A percentile compares a stretch with the other conserved stretches of the same genome.
These are phyloP conservation scores for Exophiala lecanii-corni DNA, from an alignment of 2,329 filamentous ascomycete genomes.

Conservation along the genomic window DNA sequence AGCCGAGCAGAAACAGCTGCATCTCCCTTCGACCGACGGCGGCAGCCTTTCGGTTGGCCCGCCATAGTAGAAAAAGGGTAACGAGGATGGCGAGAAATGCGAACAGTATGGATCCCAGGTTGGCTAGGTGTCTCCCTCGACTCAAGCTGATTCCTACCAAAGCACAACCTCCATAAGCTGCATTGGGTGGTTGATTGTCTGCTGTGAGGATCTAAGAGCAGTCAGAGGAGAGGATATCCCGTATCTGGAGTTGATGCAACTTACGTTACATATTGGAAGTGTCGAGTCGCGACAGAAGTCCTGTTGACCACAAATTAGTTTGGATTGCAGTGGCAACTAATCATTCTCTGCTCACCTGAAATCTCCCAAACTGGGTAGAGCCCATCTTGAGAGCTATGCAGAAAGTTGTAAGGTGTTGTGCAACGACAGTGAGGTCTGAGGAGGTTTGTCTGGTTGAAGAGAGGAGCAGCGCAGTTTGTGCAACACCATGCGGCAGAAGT, in stretches of 20 bases:
- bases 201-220: constrained; percentile 58
- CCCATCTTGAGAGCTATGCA: constrained; percentile 37
- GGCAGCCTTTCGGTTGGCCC: constrained; percentile 84
- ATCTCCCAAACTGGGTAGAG: constrained; percentile 55
- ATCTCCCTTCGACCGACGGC: constrained; percentile 96
- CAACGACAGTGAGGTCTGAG: not conserved
- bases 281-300: constrained; percentile 80
- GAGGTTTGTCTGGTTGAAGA: not conserved
- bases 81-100: constrained; percentile 70
- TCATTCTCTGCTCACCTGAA: constrained; percentile 44
- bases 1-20: constrained; percentile 85
- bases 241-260: no score
- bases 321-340: not conserved
- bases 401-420: constrained; percentile 1
- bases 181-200: constrained; percentile 55
- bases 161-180: constrained; percentile 60
- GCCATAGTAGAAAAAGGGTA: constrained; percentile 64
- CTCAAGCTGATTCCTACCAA: constrained; percentile 71
- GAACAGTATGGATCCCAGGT: constrained; percentile 87
- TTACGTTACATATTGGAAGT: constrained; percentile 77
- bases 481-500: constrained; percentile 9
- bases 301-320: constrained; percentile 41
- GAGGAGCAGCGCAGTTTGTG: constrained; percentile 1
- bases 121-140: constrained; percentile 64
- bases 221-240: constrained; percentile 21